Conservation (phyloP, 768 basidiomycete species). For the Termitomyces sp. region DNA sequence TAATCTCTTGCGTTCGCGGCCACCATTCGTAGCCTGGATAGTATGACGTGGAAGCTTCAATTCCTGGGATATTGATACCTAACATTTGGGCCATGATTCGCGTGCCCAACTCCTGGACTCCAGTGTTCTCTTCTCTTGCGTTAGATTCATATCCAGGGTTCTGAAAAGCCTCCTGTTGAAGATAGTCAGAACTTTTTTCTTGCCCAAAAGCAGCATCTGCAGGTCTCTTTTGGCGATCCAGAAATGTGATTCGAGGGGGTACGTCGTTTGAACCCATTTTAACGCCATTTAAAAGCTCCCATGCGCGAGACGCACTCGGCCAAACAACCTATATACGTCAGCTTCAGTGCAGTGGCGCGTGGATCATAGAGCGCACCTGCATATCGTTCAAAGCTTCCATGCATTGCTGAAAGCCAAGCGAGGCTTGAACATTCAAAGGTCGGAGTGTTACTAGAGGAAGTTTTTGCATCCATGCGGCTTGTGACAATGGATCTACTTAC, state of each 20-base stretch:
- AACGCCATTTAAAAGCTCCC: constrained; percentile 65
- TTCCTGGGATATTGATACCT: constrained; percentile 60
- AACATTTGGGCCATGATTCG: constrained; percentile 74
- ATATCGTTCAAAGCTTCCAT: constrained; percentile 63
- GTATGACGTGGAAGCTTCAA: constrained; percentile 56
- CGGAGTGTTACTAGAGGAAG: constrained; percentile 55
- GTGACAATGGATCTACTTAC: constrained; percentile 34
- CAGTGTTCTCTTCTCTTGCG: constrained; percentile 29
- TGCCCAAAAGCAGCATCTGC: constrained; percentile 64
- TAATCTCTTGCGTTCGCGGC: constrained; percentile 40
- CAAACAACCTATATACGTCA: constrained; percentile 43
- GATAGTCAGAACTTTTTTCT: constrained; percentile 44
- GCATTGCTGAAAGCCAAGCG: constrained; percentile 60
- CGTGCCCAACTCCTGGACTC: constrained; percentile 61
- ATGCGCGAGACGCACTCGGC: constrained; percentile 67
- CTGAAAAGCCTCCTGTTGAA: constrained; percentile 38
- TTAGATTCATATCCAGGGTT: constrained; percentile 17
- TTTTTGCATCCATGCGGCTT: constrained; percentile 8
- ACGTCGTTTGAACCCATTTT: constrained; percentile 49
- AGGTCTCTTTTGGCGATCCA: constrained; percentile 51
- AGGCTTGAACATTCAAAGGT: constrained; percentile 69
- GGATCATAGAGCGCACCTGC: constrained; percentile 42
- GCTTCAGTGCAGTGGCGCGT: constrained; percentile 1
- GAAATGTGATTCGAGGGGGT: constrained; percentile 30
- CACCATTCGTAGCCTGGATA: constrained; percentile 66